Percentiles rank a stretch among this genome's conserved stretches.
These are phyloP conservation scores for Euptelea pleiosperma DNA, from an alignment of 164 flowering plant genomes.

Conservation along the genomic window DNA sequence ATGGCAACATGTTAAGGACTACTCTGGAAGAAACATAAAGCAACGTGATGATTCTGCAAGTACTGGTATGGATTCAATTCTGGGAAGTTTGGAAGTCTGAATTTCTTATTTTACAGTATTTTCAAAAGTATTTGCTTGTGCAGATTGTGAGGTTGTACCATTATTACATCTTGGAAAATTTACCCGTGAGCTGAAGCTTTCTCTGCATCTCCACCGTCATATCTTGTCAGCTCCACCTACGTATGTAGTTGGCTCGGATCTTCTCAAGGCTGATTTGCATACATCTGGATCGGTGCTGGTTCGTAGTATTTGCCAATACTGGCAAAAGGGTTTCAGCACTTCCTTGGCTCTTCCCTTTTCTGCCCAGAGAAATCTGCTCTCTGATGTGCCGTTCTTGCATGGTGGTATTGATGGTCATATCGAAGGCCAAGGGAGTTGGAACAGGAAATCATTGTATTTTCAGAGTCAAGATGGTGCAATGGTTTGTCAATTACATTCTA, in stretches of 20 bases:
- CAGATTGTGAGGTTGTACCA: slow-evolving; percentile 35
- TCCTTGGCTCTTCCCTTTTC: slow-evolving; percentile 44
- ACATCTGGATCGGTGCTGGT: slow-evolving; percentile 36
- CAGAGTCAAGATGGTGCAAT: slow-evolving; percentile 39
- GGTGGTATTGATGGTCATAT: slow-evolving; percentile 39
- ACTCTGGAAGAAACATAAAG: slow-evolving; percentile 18
- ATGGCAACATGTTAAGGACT: slow-evolving; percentile 74
- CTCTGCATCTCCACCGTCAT: slow-evolving; percentile 17
- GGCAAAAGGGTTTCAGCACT: slow-evolving; percentile 48
- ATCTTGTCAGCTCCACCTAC: slow-evolving; percentile 36
- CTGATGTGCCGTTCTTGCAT: slow-evolving; percentile 37
- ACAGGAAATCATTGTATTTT: slow-evolving; percentile 40
- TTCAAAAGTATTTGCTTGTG: slow-evolving; percentile 12
- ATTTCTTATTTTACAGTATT: slow-evolving; percentile 7
- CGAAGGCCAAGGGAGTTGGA: slow-evolving; percentile 45
- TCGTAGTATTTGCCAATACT: slow-evolving; percentile 33
- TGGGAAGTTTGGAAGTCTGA: not conserved
- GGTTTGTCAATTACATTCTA: slow-evolving; percentile 48
- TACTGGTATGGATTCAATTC: slow-evolving; percentile 34
- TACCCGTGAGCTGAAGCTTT: slow-evolving; percentile 14
- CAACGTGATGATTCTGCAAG: slow-evolving; percentile 23
- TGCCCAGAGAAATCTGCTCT: slow-evolving; percentile 30
- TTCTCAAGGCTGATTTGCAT: slow-evolving; percentile 38
- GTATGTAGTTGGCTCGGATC: slow-evolving; percentile 52
- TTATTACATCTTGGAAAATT: slow-evolving; percentile 12